Evolutionary conservation across 2,329 filamentous ascomycete genomes (phyloP), one percentile per base, ranked within the genome.

Genomic region (Fusarium pininemorale): DNA sequence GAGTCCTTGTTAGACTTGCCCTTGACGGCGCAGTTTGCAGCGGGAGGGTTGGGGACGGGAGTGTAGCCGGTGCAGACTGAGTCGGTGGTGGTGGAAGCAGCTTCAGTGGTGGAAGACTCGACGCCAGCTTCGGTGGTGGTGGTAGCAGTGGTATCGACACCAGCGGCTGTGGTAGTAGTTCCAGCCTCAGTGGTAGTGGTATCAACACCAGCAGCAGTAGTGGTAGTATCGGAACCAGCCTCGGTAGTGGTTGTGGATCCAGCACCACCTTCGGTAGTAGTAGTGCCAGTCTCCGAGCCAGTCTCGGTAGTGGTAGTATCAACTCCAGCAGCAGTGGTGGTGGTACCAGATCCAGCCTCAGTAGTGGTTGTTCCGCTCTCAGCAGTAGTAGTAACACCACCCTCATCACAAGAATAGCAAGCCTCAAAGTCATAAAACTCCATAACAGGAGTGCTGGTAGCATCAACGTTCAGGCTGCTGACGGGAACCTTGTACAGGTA

Each of bases 21-120:
- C 28, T 51, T 51, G 22, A 51, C 28, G 15, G 47, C 28, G 28
- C 47, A 51, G 47, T 14, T 51, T 24, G 30, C 37, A 11, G 14
- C 12, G 9, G 68, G 68, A 1, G 53, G 57, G 39, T 69, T 28
- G 7, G 57, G 32, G 22, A 57, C 38, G 26, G 57, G 44, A 3
- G 63, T 42, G 50, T 69, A 69, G 57, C 42, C 50, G 18, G 66
- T 69, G 57, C 66, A 69, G 44, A 63, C 64, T 3, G 66, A 66
- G 20, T 48, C 42, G 2, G 55, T 42, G 13, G 45, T 38, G 10
- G 63, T 39, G 15, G 39, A 37, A 9, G 32, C 57, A n/a, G 22
- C 61, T 7, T 50, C 42, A 7, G 54, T 60, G 3, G 48, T 56
- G 14, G 59, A 10, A 9, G 56, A 26, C 8, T 28, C 55, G 26